Conservation (phyloP, 768 basidiomycete species). For the Clitopilus hobsonii region DNA sequence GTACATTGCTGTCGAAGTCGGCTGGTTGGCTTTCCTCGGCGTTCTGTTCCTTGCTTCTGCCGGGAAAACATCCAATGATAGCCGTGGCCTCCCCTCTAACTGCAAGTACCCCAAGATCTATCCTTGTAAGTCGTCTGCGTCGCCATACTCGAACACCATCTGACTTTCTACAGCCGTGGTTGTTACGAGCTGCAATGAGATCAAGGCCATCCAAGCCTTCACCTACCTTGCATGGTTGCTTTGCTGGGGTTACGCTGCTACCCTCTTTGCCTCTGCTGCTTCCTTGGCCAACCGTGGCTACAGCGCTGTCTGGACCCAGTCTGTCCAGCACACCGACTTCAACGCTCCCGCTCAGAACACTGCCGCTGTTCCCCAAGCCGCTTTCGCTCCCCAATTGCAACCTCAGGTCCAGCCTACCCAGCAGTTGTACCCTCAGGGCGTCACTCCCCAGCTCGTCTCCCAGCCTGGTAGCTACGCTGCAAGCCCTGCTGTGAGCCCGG, state of each 20-base stretch:
- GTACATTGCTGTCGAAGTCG: slow-evolving; percentile 34
- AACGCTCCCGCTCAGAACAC: slow-evolving; percentile 13
- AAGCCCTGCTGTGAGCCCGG: background rate
- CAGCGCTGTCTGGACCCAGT: slow-evolving; percentile 27
- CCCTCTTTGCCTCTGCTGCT: slow-evolving; percentile 25
- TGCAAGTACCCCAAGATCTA: slow-evolving; percentile 12
- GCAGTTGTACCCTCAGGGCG: background rate
- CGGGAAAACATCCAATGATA: slow-evolving; percentile 24
- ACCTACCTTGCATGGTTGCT: slow-evolving; percentile 34
- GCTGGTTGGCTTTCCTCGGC: slow-evolving; percentile 37
- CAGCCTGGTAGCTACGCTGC: background rate
- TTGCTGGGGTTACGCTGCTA: slow-evolving; percentile 19
- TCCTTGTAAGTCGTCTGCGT: slow-evolving; percentile 1
- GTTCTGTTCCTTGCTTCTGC: slow-evolving; percentile 40
- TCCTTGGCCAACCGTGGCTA: slow-evolving; percentile 27
- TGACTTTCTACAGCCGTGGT: slow-evolving; percentile 3
- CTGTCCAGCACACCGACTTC: slow-evolving; percentile 31
- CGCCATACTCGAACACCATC: background rate
- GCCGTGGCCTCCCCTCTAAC: background rate
- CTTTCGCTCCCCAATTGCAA: background rate
- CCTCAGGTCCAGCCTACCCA: background rate
- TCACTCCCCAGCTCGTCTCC: background rate
- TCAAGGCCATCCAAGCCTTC: slow-evolving; percentile 37
- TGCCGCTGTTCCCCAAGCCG: background rate
- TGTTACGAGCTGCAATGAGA: slow-evolving; percentile 29